These are phyloP conservation scores for Phyllosticta capitalensis DNA, from an alignment of 2,329 filamentous ascomycete genomes.

Conservation along the genomic window DNA sequence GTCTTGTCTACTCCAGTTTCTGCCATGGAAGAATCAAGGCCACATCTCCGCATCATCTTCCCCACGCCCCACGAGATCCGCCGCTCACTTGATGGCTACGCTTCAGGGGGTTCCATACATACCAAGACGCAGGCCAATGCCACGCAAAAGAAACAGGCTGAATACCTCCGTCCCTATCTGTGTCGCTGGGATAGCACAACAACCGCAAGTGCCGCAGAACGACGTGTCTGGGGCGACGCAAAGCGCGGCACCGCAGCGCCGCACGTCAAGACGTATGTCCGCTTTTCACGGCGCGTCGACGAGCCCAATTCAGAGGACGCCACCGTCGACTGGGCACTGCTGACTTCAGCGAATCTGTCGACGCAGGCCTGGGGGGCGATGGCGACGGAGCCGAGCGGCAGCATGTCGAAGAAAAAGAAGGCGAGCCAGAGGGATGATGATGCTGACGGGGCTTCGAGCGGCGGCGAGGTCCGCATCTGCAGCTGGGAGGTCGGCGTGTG, in stretches of 20 bases:
- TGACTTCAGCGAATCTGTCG: constrained; percentile 86
- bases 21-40: neutral
- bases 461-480: constrained; percentile 51
- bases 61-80: constrained; percentile 73
- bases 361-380: constrained; percentile 80
- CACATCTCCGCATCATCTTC: constrained; percentile 62
- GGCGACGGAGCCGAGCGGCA: constrained; percentile 12
- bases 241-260: constrained; percentile 56
- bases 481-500: constrained; percentile 80
- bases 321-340: constrained; percentile 69
- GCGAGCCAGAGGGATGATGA: neutral
- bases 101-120: constrained; percentile 70
- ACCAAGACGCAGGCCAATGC: constrained; percentile 62
- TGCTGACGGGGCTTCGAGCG: neutral
- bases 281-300: constrained; percentile 23
- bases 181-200: constrained; percentile 55
- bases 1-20: constrained; percentile 24
- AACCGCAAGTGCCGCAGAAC: neutral
- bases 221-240: constrained; percentile 15
- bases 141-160: constrained; percentile 66
- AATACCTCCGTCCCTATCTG: constrained; percentile 60
- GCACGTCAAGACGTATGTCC: constrained; percentile 83
- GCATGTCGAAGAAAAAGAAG: neutral
- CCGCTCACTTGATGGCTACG: constrained; percentile 66
- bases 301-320: constrained; percentile 20